Evolutionary conservation across 192 early-diverging fungal genomes (phyloP).

Genomic region (Mortierella claussenii): DNA sequence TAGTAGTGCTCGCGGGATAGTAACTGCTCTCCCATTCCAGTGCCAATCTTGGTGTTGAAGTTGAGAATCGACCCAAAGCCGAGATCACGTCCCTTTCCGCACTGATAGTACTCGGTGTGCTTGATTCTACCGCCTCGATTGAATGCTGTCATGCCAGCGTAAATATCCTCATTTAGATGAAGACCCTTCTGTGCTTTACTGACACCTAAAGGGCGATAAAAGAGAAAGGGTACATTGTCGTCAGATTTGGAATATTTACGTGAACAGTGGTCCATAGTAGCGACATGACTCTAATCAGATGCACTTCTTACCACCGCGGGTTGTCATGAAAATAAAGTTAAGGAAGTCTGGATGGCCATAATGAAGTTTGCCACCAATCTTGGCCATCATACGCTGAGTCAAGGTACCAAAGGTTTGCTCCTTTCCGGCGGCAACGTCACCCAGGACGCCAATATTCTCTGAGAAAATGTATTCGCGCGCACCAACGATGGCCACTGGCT

Average conservation of each 20-base stretch:
- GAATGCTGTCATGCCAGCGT: constrained; percentile 91
- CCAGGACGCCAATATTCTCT: constrained; percentile 83
- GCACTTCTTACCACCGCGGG: constrained; percentile 78
- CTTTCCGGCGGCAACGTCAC: constrained; percentile 91
- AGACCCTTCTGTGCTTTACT: constrained; percentile 92
- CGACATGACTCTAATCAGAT: too few species aligned
- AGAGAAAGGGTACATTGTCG: too few species aligned
- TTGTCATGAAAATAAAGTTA: constrained; percentile 89
- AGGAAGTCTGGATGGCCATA: constrained; percentile 93
- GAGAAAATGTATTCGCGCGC: constrained; percentile 89
- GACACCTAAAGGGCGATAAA: constrained; percentile 65
- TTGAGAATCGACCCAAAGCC: constrained; percentile 90
- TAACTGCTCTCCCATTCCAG: constrained; percentile 95
- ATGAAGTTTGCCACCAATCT: constrained; percentile 84
- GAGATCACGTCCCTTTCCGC: constrained; percentile 91
- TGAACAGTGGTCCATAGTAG: too few species aligned
- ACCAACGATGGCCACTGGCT: constrained; percentile 89
- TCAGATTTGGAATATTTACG: too few species aligned
- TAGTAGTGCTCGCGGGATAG: constrained; percentile 92
- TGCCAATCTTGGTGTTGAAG: constrained; percentile 91
- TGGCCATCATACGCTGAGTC: constrained; percentile 87
- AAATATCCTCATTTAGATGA: constrained; percentile 94
- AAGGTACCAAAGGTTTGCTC: constrained; percentile 89
- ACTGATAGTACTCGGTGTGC: constrained; percentile 92
- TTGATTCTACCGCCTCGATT: constrained; percentile 87